These are phyloP conservation scores for Lactarius indigo DNA, from an alignment of 768 basidiomycete genomes.

Conservation along the genomic window DNA sequence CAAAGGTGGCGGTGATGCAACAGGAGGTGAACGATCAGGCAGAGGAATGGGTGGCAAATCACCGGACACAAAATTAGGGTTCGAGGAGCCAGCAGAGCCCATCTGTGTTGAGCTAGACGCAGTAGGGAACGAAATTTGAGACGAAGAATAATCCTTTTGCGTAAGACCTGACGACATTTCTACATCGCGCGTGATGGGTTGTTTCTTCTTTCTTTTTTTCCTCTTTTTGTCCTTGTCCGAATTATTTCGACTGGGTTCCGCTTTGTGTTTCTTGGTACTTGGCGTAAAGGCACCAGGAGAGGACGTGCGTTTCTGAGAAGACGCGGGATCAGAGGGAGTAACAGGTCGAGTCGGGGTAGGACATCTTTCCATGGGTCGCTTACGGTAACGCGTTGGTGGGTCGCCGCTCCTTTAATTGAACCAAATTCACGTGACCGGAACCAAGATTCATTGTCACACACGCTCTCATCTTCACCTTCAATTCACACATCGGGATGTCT, in stretches of 20 bases:
- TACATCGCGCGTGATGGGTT: slow-evolving; percentile 23
- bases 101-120: neutral
- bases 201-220: slow-evolving; percentile 31
- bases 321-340: neutral
- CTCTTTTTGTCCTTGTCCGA: slow-evolving; percentile 29
- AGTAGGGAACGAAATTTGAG: neutral
- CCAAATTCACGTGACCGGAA: neutral
- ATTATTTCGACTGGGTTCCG: neutral
- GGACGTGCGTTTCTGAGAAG: slow-evolving; percentile 10
- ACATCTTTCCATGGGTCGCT: slow-evolving; percentile 1
- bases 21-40: neutral
- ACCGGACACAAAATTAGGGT: neutral
- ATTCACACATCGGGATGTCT: slow-evolving; percentile 1
- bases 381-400: neutral
- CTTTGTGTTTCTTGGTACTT: slow-evolving; percentile 6
- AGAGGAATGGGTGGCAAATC: neutral
- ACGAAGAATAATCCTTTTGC: neutral
- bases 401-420: neutral
- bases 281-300: neutral
- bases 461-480: no score
- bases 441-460: no score
- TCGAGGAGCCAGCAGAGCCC: neutral
- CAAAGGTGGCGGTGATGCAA: neutral
- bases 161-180: neutral
- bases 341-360: neutral